Percentiles rank a stretch among this genome's conserved stretches.
These are phyloP conservation scores for Cryptococcus sp. DNA, from an alignment of 1,284 basidiomycete species.

Conservation along the genomic window DNA sequence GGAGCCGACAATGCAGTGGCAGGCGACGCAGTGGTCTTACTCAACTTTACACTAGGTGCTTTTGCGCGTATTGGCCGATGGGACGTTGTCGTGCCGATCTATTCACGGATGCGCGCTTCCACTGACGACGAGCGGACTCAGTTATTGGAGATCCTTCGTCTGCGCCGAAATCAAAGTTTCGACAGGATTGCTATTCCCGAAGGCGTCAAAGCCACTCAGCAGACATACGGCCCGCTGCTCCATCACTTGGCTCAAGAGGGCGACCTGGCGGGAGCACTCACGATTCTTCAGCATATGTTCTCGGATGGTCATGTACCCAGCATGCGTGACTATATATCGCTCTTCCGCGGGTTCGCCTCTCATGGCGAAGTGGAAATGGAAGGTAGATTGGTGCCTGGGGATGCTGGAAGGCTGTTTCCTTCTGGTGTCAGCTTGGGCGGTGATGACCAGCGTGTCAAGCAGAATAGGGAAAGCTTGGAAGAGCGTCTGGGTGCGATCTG, in stretches of 20 bases:
- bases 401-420: constrained; percentile 6
- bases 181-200: constrained; percentile 9
- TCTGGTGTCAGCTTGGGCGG: neutral
- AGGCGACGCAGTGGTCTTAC: constrained; percentile 5
- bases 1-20: neutral
- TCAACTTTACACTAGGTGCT: constrained; percentile 64
- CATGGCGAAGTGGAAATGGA: constrained; percentile 28
- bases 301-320: constrained; percentile 39
- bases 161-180: neutral
- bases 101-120: constrained; percentile 59
- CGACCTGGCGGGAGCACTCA: constrained; percentile 62
- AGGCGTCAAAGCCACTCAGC: constrained; percentile 60
- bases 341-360: constrained; percentile 76
- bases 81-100: constrained; percentile 63
- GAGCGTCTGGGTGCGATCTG: constrained; percentile 31
- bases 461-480: constrained; percentile 2
- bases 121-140: constrained; percentile 1
- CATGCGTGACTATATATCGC: constrained; percentile 60
- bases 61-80: constrained; percentile 61
- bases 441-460: neutral
- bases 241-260: constrained; percentile 70
- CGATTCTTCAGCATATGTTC: constrained; percentile 71
- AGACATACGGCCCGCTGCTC: constrained; percentile 70
- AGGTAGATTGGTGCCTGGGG: constrained; percentile 4
- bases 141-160: neutral